A percentile compares a stretch with the other conserved stretches of the same genome.
These are phyloP conservation scores for Stachybotrys echinatus DNA, from an alignment of 2,329 filamentous ascomycete species.

Conservation along the genomic window DNA sequence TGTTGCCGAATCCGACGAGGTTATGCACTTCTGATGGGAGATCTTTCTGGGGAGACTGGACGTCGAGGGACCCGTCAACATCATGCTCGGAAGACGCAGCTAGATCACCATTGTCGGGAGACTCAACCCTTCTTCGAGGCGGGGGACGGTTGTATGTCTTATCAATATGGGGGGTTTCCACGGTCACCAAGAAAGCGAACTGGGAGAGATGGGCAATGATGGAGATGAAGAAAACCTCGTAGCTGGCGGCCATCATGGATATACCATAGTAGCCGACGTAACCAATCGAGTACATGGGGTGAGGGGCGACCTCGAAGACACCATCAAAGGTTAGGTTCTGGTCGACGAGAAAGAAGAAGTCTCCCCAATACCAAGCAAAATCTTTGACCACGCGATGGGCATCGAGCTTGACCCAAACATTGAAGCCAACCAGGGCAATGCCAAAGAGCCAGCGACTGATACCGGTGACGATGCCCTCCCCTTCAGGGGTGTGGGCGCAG, in stretches of 20 bases:
- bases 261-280: conserved; percentile 98
- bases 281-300: conserved; percentile 98
- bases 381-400: conserved; percentile 97
- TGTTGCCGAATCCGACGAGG: conserved; percentile 73
- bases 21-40: conserved; percentile 70
- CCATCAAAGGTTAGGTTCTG: conserved; percentile 97
- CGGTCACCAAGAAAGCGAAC: conserved; percentile 83
- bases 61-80: conserved; percentile 15
- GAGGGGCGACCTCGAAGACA: conserved; percentile 97
- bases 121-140: conserved; percentile 54
- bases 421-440: conserved; percentile 79
- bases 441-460: conserved; percentile 73
- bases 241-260: conserved; percentile 96
- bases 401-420: conserved; percentile 97
- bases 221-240: conserved; percentile 94
- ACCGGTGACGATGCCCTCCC: conserved; percentile 66
- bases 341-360: conserved; percentile 98
- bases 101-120: conserved; percentile 23
- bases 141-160: conserved; percentile 92
- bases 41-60: conserved; percentile 21
- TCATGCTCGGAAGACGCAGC: conserved; percentile 17
- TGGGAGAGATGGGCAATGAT: conserved; percentile 91
- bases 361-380: conserved; percentile 99
- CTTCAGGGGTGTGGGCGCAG: conserved; percentile 69
- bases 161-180: conserved; percentile 97